Evolutionary conservation across 331 rosid genomes (phyloP), one percentile per base, ranked within the genome.

Genomic region (Stylosanthes scabra): DNA sequence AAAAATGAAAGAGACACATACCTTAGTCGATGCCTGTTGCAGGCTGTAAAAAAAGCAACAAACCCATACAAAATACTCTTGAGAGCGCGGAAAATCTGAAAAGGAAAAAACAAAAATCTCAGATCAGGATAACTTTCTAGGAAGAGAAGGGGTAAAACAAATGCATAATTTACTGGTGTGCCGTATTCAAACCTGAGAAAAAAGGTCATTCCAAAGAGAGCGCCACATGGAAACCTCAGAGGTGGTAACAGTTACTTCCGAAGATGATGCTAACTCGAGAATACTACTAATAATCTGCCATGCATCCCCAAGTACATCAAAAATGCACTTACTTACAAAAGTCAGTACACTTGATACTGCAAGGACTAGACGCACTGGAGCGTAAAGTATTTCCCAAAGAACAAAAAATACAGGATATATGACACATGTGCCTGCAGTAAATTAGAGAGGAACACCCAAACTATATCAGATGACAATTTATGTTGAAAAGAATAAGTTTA

Each of bases 1-100:
- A 69, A 20, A 46, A 58, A 74, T 5, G 49, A 55, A 63, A 59
- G 34, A 68, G 49, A 74, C 76, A 67, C 68, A 71, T 73, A 91
- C 99, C 99, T 94, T 50, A 94, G 96, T 25, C 97, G 90, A 88
- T 94, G 99, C 88, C 97, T 81, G 73, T 94, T 94, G 88, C 99
- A 94, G 66, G 99, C 91, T 46, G 93, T 39, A 59, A 94, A 88
- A 78, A 94, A 94, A 27, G 96, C 96, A 78, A 78, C 93, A 76
- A 94, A 82, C 37, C 97, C 99, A 63, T 88, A 84, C 52, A 94
- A 67, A 83, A 94, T 94, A 82, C 91, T 88, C 88, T 88, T 88
- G 66, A 94, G 74, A 72, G 99, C 99, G 56, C 95, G 91, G 69
- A 94, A 94, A 47, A 94, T 84, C 99, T 91, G 91, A 54, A 80